Base-by-base conservation (phyloP, 352 stramenopile genomes). In the Ophiocytium majus region DNA sequence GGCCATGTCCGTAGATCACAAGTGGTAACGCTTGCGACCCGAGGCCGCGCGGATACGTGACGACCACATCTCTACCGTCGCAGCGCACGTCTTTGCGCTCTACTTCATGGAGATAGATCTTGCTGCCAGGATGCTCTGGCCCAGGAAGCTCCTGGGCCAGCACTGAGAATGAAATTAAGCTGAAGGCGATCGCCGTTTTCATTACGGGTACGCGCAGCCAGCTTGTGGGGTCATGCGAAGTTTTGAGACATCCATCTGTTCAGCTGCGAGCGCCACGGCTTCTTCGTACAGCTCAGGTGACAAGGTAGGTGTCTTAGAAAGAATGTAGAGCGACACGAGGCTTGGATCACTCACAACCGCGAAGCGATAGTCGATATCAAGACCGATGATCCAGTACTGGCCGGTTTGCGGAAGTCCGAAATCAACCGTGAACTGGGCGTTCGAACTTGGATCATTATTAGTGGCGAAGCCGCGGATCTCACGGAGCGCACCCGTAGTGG, bases 351-450 rank as follows among this genome's bases (percentile, higher is more conserved):
- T 71, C 57, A 71, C 57, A 71, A 71, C 57, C 28, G 57, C 57
- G 57, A 23, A 71, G 57, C 57, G 23, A 28, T 71, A 71, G 57
- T 71, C 57, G 28, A 23, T 28, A 28, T 23, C 57, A 23, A 71
- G 57, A 71, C 57, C 57, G 57, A 71, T 71, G 57, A 71, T 71
- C 57, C 57, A 71, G 57, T 71, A 71, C 57, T 71, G 57, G 23
- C 57, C 57, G 23, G 57, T 71, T 71, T 71, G 57, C 57, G 57
- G 57, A 71, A 71, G 57, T 71, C 57, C 57, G 57, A 71, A 71
- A 28, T 71, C 57, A 23, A 71, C 57, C 28, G 57, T 71, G 57
- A 71, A 71, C 57, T 71, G 57, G 57, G 57, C 57, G 57, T 71
- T 71, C 19, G 57, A 23, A 23, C 23, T 71, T 23, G 57, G 57